phyloP scores from a whole-genome alignment of 73 alveolate species.

The Urostyla sp. region DNA sequence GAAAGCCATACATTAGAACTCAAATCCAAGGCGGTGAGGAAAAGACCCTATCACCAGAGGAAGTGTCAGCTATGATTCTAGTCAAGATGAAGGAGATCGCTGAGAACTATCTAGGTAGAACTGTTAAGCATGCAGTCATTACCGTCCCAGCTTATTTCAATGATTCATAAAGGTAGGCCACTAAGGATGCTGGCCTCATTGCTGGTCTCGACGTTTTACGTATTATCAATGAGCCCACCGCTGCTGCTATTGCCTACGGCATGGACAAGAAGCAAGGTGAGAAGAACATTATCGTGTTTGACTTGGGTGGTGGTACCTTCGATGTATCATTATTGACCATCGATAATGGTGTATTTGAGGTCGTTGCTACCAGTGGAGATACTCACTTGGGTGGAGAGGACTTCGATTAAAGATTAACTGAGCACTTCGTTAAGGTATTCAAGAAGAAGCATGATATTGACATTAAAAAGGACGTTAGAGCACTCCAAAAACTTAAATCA shows the following conservation, averaged over 20 bases:
- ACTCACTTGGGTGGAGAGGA: constrained; percentile 98
- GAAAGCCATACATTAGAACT: constrained; percentile 84
- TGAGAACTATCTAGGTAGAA: constrained; percentile 78
- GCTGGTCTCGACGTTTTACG: constrained; percentile 84
- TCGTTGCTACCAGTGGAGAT: constrained; percentile 90
- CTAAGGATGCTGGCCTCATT: constrained; percentile 92
- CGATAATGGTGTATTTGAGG: constrained; percentile 93
- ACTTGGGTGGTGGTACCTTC: constrained; percentile 91
- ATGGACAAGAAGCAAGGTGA: constrained; percentile 85
- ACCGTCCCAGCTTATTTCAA: constrained; percentile 96
- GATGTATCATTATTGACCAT: constrained; percentile 87
- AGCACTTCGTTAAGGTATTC: constrained; percentile 74
- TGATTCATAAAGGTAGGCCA: constrained; percentile 92
- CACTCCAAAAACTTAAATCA: constrained; percentile 84
- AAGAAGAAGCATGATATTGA: constrained; percentile 78
- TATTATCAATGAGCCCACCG: constrained; percentile 92
- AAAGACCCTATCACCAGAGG: constrained; percentile 89
- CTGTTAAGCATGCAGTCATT: constrained; percentile 87
- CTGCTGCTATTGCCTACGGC: constrained; percentile 97
- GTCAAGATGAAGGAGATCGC: constrained; percentile 81
- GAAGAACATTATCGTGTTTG: constrained; percentile 86
- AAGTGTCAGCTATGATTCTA: constrained; percentile 86
- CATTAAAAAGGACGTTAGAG: constrained; percentile 72
- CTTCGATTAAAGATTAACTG: constrained; percentile 90
- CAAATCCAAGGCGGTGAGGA: constrained; percentile 68